phyloP scores from a whole-genome alignment of 139 green algal genomes.

The Edaphochlamys debaryana region DNA sequence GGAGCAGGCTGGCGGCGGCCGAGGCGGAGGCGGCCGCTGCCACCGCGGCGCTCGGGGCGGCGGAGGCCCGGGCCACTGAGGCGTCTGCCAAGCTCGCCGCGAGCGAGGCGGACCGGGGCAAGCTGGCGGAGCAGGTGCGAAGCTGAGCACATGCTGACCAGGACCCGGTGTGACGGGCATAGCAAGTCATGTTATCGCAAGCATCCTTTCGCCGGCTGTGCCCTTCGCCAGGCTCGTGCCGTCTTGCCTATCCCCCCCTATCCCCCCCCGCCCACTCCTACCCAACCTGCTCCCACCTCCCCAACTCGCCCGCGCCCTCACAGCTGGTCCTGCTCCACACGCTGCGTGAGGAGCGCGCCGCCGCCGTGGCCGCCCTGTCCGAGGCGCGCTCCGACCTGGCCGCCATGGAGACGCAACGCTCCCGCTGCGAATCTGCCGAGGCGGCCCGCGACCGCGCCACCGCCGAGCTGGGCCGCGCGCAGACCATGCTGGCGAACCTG shows the following conservation, averaged over 20 bases:
- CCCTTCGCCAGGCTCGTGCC: no score
- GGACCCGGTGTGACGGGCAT: no score
- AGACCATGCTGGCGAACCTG: constrained; percentile 46
- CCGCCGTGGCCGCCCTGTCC: constrained; percentile 13
- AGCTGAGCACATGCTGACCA: no score
- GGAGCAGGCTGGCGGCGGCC: not conserved
- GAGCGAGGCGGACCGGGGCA: constrained; percentile 26
- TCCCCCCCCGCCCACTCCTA: no score
- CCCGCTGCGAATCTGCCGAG: constrained; percentile 33
- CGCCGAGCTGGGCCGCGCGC: constrained; percentile 5
- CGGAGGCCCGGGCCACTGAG: not conserved
- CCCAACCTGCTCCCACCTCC: no score
- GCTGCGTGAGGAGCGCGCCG: constrained; percentile 27
- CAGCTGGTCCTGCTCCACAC: constrained; percentile 37
- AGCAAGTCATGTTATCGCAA: no score
- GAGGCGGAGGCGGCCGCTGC: not conserved
- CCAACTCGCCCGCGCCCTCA: not conserved
- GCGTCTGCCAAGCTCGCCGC: not conserved
- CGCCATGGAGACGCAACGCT: not conserved
- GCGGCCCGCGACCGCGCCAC: not conserved
- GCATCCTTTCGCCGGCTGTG: no score
- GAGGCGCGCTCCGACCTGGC: constrained; percentile 4
- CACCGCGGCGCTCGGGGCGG: not conserved
- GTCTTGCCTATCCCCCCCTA: no score
- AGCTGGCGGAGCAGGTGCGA: constrained; percentile 33